Evolutionary conservation across 768 basidiomycete genomes (phyloP), one percentile per base, ranked within the genome.

Genomic region (Lactarius pseudohatsudake): DNA sequence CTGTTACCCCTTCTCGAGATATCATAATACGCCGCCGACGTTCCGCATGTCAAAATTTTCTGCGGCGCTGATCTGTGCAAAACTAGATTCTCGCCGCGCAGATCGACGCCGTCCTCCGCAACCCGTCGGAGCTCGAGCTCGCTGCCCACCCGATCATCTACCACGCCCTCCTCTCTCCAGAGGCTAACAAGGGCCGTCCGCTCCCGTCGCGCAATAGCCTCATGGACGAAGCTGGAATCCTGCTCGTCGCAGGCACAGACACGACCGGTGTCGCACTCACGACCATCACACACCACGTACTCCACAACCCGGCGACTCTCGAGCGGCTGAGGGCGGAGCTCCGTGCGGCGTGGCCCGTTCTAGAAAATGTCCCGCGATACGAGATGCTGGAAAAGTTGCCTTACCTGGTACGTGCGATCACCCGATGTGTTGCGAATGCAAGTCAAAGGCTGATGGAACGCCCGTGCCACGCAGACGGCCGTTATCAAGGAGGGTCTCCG

Each of bases 401-500:
- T 18, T 84, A 81, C 69, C 74, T 83, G n/a, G 81, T 82, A 63
- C 68, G 80, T 70, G 2, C 16, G 50, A 43, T 30, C 18, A 15
- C 38, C 22, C 22, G 50, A 53, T 6, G 50, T 26, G 50, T 15
- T 26, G 22, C n/a, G 5, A 18, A 22, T 5, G 18, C n/a, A n/a
- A n/a, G n/a, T n/a, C n/a, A n/a, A 40, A 13, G 0, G 34, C n/a
- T 50, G 47, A 50, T 28, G 34, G 16, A 34, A n/a, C 40, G 9
- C 6, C 13, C 38, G 10, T 15, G 36, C 34, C 18, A 15, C 20
- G n/a, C 26, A 83, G 82, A 80, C 79, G 1, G 81, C 81, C 5
- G 80, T 83, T 36, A 76, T 82, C 36, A 82, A 82, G 64, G 82
- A 84, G 70, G 76, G 81, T 0, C 74, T 83, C 54, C 74, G 82